Evolutionary conservation across 805 yeast genomes (phyloP), one percentile per base, ranked within the genome.

Genomic region (Candida suzukii): DNA sequence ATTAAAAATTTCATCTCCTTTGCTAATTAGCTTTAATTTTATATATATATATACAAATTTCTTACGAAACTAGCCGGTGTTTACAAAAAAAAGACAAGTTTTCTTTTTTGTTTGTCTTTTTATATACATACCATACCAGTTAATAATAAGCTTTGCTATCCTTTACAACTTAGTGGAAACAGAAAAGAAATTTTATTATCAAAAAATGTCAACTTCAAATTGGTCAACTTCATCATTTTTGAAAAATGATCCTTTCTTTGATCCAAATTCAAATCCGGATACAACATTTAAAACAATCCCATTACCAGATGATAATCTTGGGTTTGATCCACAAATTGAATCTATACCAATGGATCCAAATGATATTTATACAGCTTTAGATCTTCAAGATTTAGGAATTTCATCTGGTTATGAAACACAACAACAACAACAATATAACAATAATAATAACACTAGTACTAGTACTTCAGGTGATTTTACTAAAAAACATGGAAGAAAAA

Each of bases 351-450:
- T 71, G 17, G 30, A 25, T 4, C 3, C 71, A 40, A 74, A 78
- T 25, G 64, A 77, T 28, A 83, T 76, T 54, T 74, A 75, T 32
- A 79, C 77, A 46, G 71, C 83, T 2, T 59, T 81, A 31, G 63
- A 70, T 13, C 58, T 78, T 21, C 80, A 76, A 53, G 88, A 80
- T 41, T 66, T 83, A 44, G 85, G 75, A 49, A 82, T 83, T 35
- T 82, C 86, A 5, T 36, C 48, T 2, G 22, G 42, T 5, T 43
- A 33, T 18, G 36, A 30, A n/a, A 45, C 44, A 44, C 41, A 14
- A 13, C 26, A 29, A 64, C 58, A 38, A 48, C 52, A 40, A 50
- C 14, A 22, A 9, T 10, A 9, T 32, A 7, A 33, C 5, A 21
- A 14, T 20, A 24, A 34, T n/a, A 34, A 16, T 29, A 25, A 34